Evolutionary conservation across 2,329 filamentous ascomycete genomes (phyloP).

Genomic region (Acephala macrosclerotiorum): DNA sequence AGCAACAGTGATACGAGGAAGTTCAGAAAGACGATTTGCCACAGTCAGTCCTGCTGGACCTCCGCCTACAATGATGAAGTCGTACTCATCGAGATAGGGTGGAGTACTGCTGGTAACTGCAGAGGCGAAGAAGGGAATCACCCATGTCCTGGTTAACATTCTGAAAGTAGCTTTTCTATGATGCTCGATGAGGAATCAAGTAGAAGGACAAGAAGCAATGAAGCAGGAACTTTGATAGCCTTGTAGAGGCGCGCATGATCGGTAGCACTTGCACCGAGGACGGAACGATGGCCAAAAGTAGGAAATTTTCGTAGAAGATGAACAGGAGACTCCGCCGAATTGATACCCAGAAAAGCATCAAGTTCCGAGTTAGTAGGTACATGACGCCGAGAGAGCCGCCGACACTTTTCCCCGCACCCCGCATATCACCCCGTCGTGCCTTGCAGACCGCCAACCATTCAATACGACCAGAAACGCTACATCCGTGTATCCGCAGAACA

Average conservation of each 20-base stretch:
- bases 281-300: neutral
- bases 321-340: no score
- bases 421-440: neutral
- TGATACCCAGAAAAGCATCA: neutral
- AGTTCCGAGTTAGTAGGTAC: neutral
- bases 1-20: conserved; percentile 29
- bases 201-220: no score
- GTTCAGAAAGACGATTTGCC: conserved; percentile 34
- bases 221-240: neutral
- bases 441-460: neutral
- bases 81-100: conserved; percentile 18
- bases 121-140: neutral
- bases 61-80: conserved; percentile 33
- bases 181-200: no score
- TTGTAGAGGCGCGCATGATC: neutral
- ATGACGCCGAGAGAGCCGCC: conserved; percentile 1
- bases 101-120: neutral
- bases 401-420: neutral
- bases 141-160: neutral
- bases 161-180: no score
- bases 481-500: neutral
- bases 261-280: neutral
- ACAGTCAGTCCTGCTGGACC: conserved; percentile 32
- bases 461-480: neutral
- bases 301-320: neutral